Evolutionary conservation across 1,284 basidiomycete genomes (phyloP), one percentile per base, ranked within the genome.

Genomic region (Mycosarcoma maydis): DNA sequence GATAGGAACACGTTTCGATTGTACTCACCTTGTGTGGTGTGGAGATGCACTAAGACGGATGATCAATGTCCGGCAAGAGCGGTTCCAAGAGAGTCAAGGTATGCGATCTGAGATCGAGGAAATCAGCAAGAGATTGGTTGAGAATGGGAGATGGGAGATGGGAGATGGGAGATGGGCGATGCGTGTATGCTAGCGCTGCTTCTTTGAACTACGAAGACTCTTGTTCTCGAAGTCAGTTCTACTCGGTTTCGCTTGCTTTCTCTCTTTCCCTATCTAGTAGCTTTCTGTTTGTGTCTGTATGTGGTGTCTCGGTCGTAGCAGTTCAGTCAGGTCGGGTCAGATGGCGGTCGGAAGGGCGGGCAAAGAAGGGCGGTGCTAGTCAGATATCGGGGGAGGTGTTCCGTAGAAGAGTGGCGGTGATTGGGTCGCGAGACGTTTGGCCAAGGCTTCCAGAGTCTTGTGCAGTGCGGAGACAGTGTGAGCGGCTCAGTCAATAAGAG

Each of bases 361-460:
- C 46, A 41, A 48, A 17, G 27, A 6, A 20, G 17, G 26, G 19
- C 19, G 17, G 17, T 36, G 20, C 37, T 50, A 14, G 8, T 29
- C 27, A 36, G 37, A 26, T 26, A 17, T 20, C 43, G 24, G 27
- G 7, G 27, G 7, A 29, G 27, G 27, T 29, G 27, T 29, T 29
- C 7, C 6, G 27, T 13, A 29, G 13, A 13, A 29, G n/a, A n/a
- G n/a, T n/a, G n/a, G n/a, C n/a, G n/a, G n/a, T n/a, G n/a, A n/a
- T n/a, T n/a, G n/a, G n/a, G n/a, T n/a, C n/a, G n/a, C n/a, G n/a
- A n/a, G n/a, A n/a, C 7, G 27, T 27, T 19, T 9, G 22, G 24
- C 22, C 49, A 43, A 51, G 40, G 29, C 39, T 51, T 34, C 49
- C 49, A 39, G 34, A 42, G 32, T 37, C n/a, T n/a, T n/a, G 44